Conservation (phyloP, 2,329 filamentous ascomycete genomes). For the Aspergillus brasiliensis region DNA sequence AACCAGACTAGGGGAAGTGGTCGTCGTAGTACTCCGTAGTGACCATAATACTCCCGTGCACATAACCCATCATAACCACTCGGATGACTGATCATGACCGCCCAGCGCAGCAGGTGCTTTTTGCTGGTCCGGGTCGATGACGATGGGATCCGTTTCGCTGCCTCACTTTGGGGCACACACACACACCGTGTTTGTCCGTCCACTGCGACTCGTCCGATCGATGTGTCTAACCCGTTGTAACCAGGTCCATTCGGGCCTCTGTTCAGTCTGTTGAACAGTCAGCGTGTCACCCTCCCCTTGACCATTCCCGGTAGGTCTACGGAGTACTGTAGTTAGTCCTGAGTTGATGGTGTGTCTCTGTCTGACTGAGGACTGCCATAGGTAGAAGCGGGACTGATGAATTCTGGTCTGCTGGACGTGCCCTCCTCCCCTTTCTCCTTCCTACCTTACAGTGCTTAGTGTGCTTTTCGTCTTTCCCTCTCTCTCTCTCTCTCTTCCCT, state of each 20-base stretch:
- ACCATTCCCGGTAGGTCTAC: neutral
- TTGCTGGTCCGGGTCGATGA: conserved; percentile 27
- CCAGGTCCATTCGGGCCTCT: conserved; percentile 3
- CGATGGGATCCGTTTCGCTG: conserved; percentile 40
- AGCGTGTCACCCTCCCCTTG: conserved; percentile 14
- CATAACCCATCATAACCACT: conserved; percentile 4
- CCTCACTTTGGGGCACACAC: conserved; percentile 34
- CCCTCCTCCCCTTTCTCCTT: neutral
- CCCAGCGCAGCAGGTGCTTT: conserved; percentile 10
- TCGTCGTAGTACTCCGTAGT: neutral
- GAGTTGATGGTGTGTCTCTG: neutral
- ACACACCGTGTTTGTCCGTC: conserved; percentile 15
- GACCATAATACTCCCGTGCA: conserved; percentile 3
- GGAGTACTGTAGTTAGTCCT: no score
- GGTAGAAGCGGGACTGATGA: neutral
- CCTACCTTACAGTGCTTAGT: neutral
- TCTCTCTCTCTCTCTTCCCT: neutral
- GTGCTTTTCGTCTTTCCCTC: neutral
- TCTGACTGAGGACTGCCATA: neutral
- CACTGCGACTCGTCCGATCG: conserved; percentile 9
- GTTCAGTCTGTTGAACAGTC: conserved; percentile 14
- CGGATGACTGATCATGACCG: conserved; percentile 18
- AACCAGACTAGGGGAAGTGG: no score
- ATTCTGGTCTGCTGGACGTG: no score
- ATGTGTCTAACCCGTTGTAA: conserved; percentile 8